Evolutionary conservation across 345 rosid genomes (phyloP), one percentile per base, ranked within the genome.

Genomic region (Brassica incana): DNA sequence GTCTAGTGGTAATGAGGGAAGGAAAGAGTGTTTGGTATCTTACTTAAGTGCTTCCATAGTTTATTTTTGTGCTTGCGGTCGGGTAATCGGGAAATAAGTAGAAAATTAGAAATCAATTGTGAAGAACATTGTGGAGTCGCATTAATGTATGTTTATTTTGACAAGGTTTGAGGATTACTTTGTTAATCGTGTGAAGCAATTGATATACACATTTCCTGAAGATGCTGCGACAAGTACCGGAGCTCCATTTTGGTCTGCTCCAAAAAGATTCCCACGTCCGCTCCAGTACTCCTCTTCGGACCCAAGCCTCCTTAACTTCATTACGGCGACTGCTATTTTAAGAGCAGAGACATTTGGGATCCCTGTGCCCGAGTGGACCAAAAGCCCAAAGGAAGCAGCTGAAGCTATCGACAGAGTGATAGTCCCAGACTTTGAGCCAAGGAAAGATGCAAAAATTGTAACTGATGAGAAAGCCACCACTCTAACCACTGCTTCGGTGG

Each of bases 131-230:
- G 29, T 32, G 10, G 54, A 77, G 16, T 63, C 71, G 23, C 38
- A 1, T 7, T 69, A 14, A 48, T 18, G 60, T 33, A 10, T 23
- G 8, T 82, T 76, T 64, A 25, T 73, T 67, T 67, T 71, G 27
- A 64, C 66, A 79, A 93, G 98, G 90, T 93, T 93, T 77, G 98
- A 91, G 85, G 98, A 93, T 77, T 90, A 93, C 82, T 93, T 91
- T 80, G 85, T 84, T 38, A 84, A 89, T 79, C 95, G 97, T 20
- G 92, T 91, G 76, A 91, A 89, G 90, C 95, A 93, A 73, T 64
- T 90, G 85, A 84, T 81, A 67, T 93, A 67, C 79, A 91, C 95
- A 69, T 93, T 93, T 75, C 97, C 98, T 9, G 98, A 93, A 81
- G 92, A 93, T 83, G 97, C 98, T 71, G 86, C 80, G 25, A 88